Evolutionary conservation across 2,329 filamentous ascomycete species (phyloP).

Genomic region (Nemania sp.): DNA sequence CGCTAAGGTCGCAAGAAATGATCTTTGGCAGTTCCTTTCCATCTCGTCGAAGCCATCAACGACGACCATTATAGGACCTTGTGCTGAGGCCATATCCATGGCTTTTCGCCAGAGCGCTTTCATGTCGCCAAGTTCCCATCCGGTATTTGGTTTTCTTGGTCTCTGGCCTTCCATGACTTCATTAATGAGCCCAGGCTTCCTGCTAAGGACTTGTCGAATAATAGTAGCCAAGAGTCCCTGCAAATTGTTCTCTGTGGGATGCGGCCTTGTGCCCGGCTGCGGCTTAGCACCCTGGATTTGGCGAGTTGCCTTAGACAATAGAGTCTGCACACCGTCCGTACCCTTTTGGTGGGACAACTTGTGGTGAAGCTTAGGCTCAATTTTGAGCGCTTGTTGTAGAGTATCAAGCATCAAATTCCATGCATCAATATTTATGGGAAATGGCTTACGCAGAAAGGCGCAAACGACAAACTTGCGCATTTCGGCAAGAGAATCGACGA

Average conservation of each 20-base stretch:
- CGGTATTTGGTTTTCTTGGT: no score
- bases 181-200: conserved; percentile 5
- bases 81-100: background rate
- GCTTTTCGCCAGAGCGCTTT: background rate
- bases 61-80: background rate
- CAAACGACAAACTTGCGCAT: conserved; percentile 4
- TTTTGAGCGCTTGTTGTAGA: conserved; percentile 13
- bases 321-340: background rate
- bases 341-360: no score
- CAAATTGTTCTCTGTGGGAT: conserved; percentile 25
- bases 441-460: conserved; percentile 12
- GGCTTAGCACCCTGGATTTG: background rate
- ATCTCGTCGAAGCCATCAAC: conserved; percentile 23
- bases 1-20: conserved; percentile 7
- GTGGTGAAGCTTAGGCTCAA: conserved; percentile 5
- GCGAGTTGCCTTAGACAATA: background rate
- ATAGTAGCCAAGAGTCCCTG: conserved; percentile 14
- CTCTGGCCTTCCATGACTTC: no score
- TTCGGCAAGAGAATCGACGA: conserved; percentile 13
- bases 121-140: no score
- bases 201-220: conserved; percentile 17
- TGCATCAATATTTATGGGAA: conserved; percentile 6
- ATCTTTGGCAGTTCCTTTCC: conserved; percentile 9
- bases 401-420: conserved; percentile 8
- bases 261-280: background rate